Evolutionary conservation across 192 early-diverging fungal genomes (phyloP).

Genomic region (Gamsiella multidivaricata): DNA sequence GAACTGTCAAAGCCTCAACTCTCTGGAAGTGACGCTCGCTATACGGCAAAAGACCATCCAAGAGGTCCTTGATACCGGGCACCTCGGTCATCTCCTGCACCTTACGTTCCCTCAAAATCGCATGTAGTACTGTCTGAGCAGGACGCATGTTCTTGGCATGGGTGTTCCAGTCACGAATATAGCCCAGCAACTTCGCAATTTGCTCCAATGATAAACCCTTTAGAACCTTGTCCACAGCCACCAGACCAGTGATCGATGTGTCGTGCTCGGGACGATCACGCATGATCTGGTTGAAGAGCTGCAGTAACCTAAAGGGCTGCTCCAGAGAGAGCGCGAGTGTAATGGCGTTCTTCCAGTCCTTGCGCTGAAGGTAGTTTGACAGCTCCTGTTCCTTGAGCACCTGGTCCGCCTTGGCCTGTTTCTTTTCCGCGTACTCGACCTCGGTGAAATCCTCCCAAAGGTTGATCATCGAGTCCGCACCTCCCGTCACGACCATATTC

Average conservation of each 20-base stretch:
- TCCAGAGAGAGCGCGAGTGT: slow-evolving; percentile 88
- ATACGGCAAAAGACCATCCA: slow-evolving; percentile 89
- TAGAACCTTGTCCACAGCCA: slow-evolving; percentile 77
- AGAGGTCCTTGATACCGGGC: slow-evolving; percentile 84
- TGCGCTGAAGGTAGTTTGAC: slow-evolving; percentile 83
- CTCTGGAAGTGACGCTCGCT: slow-evolving; percentile 91
- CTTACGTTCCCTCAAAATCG: slow-evolving; percentile 75
- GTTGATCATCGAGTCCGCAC: slow-evolving; percentile 89
- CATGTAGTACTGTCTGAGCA: slow-evolving; percentile 86
- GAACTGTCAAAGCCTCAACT: slow-evolving; percentile 79
- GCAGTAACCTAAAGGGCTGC: slow-evolving; percentile 87
- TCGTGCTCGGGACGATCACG: slow-evolving; percentile 62
- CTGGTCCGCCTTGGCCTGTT: slow-evolving; percentile 76
- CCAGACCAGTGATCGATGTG: slow-evolving; percentile 68
- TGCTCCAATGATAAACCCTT: slow-evolving; percentile 71
- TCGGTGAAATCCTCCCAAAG: slow-evolving; percentile 95
- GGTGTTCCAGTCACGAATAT: slow-evolving; percentile 96
- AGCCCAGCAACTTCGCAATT: slow-evolving; percentile 82
- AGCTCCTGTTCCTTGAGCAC: slow-evolving; percentile 92
- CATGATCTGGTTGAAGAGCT: slow-evolving; percentile 73
- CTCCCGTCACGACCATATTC: slow-evolving; percentile 84
- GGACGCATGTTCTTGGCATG: slow-evolving; percentile 80
- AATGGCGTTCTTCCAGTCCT: slow-evolving; percentile 95
- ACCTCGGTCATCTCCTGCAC: slow-evolving; percentile 77
- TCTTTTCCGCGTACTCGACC: slow-evolving; percentile 82